These are phyloP conservation scores for Ceratobasidium sp. DNA, from an alignment of 1,284 basidiomycete species.

Conservation along the genomic window DNA sequence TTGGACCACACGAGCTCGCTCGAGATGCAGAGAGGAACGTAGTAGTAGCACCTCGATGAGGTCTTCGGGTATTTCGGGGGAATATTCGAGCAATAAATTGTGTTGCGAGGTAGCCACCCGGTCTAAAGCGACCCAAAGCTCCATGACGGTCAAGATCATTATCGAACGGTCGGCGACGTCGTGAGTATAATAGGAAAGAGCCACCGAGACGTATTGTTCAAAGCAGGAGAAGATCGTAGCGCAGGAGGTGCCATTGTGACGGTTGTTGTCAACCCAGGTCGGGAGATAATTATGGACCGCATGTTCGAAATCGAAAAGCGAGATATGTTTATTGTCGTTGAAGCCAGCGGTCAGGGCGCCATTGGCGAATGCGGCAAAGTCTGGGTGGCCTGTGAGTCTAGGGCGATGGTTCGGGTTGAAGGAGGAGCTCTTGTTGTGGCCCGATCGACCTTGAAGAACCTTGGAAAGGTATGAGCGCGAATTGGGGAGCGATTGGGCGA, in stretches of 20 bases:
- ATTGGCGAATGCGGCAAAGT: not conserved
- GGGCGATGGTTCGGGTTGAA: not conserved
- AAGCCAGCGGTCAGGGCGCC: not conserved
- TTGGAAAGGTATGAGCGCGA: conserved; percentile 52
- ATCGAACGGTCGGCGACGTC: conserved; percentile 53
- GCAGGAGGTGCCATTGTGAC: not conserved
- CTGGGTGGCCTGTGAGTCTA: not conserved
- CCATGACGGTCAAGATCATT: conserved; percentile 57
- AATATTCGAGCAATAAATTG: conserved; percentile 58
- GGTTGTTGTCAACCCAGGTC: not conserved
- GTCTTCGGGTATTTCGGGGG: conserved; percentile 58
- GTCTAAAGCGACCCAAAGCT: conserved; percentile 57
- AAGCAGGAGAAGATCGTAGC: conserved; percentile 8
- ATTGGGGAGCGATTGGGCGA: conserved; percentile 53
- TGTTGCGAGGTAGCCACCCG: conserved; percentile 53
- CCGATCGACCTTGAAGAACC: not conserved
- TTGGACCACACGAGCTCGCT: conserved; percentile 52
- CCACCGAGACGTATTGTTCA: conserved; percentile 4
- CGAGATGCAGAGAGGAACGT: conserved; percentile 52
- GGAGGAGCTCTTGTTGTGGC: not conserved
- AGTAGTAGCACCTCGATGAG: conserved; percentile 59
- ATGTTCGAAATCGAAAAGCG: conserved; percentile 36
- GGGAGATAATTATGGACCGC: conserved; percentile 8
- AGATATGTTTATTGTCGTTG: not conserved
- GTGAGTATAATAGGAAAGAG: not conserved